Percentiles rank a stretch among this genome's conserved stretches.
Conservation (phyloP, 1,284 basidiomycete species). For the Trichosporon asahii region DNA sequence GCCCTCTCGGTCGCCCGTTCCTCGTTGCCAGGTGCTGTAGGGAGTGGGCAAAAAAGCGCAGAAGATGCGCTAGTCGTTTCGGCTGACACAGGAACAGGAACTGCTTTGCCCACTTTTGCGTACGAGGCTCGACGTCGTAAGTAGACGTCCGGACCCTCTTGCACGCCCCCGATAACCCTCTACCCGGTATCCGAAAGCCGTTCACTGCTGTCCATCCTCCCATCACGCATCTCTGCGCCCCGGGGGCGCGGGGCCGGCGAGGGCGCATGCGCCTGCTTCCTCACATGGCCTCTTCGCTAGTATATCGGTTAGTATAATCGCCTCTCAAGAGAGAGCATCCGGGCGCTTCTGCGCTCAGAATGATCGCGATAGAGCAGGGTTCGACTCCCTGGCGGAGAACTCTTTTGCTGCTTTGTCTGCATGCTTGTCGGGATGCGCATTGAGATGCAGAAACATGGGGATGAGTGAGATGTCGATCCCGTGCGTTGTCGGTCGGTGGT, state of each 20-base stretch:
- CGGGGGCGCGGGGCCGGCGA: neutral
- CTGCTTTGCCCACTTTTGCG: neutral
- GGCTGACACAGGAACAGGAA: neutral
- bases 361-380: neutral
- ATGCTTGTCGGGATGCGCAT: neutral
- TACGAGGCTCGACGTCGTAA: neutral
- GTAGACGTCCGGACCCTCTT: neutral
- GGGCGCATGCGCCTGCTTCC: neutral
- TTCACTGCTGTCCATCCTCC: neutral
- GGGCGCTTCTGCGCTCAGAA: neutral
- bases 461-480: neutral
- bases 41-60: neutral
- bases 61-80: neutral
- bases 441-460: neutral
- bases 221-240: neutral
- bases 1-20: neutral
- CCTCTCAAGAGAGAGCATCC: constrained; percentile 6
- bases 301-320: constrained; percentile 8
- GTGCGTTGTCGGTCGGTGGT: neutral
- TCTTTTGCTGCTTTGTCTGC: neutral
- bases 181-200: neutral
- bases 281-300: neutral
- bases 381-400: constrained; percentile 8
- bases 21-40: neutral
- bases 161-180: no score